Percentiles rank a stretch among this genome's conserved stretches.
Conservation (phyloP, 1,284 basidiomycete species). For the Tremellales sp. region DNA sequence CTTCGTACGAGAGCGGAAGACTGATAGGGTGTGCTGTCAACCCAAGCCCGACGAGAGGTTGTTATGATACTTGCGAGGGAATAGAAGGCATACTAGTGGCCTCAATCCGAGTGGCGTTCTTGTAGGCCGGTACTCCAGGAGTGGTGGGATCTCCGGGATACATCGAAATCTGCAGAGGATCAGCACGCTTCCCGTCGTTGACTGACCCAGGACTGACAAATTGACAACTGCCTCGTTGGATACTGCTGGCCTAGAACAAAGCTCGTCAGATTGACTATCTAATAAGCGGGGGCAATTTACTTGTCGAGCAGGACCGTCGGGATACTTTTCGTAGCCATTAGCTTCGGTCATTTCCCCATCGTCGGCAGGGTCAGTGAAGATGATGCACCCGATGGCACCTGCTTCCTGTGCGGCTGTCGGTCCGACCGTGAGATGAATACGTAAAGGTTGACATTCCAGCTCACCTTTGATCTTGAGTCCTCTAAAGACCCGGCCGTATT, state of each 20-base stretch:
- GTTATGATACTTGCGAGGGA: conserved; percentile 55
- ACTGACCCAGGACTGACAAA: conserved; percentile 57
- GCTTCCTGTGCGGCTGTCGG: conserved; percentile 74
- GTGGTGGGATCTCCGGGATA: conserved; percentile 69
- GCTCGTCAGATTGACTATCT: not conserved
- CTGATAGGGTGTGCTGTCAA: conserved; percentile 5
- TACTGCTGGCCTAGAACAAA: conserved; percentile 53
- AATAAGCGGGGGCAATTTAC: conserved; percentile 2
- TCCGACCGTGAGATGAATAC: conserved; percentile 36
- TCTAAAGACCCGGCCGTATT: conserved; percentile 77
- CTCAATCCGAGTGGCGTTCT: conserved; percentile 68
- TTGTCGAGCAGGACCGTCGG: conserved; percentile 81
- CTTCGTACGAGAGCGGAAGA: conserved; percentile 53
- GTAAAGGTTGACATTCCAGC: no score
- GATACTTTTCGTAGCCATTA: conserved; percentile 75
- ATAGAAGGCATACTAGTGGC: conserved; percentile 72
- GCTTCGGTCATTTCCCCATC: conserved; percentile 75
- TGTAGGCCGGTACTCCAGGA: conserved; percentile 81
- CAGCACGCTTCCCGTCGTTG: not conserved
- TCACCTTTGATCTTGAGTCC: conserved; percentile 59
- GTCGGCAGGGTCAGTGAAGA: conserved; percentile 85
- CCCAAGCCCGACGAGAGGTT: conserved; percentile 51
- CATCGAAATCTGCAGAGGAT: conserved; percentile 29
- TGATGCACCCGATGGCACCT: conserved; percentile 61
- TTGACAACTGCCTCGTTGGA: conserved; percentile 85